Evolutionary conservation across 139 green algal genomes (phyloP).

Genomic region (Axilococcus clingmanii): DNA sequence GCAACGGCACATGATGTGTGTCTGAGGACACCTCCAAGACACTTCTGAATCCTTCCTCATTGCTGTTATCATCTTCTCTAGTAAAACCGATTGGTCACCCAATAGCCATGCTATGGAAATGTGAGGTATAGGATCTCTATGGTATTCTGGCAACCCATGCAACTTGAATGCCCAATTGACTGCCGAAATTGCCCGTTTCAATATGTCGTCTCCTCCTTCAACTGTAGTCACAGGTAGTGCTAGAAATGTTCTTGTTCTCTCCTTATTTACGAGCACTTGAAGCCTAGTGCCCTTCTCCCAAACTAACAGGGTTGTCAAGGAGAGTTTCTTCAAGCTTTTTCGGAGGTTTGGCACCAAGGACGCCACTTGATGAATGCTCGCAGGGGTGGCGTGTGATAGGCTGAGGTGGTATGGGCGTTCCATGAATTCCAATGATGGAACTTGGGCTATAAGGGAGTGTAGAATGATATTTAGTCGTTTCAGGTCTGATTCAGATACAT

Average conservation of each 20-base stretch:
- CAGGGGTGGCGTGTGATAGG: background rate
- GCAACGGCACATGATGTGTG: too few species aligned
- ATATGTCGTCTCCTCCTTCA: background rate
- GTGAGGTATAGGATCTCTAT: conserved; percentile 10
- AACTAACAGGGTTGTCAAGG: background rate
- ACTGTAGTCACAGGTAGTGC: conserved; percentile 4
- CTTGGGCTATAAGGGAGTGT: too few species aligned
- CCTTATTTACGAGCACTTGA: conserved; percentile 33
- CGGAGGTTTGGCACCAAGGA: background rate
- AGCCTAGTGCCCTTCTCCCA: too few species aligned
- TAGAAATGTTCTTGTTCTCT: conserved; percentile 32
- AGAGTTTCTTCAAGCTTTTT: background rate
- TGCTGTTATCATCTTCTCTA: too few species aligned
- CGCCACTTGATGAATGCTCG: background rate
- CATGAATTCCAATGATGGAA: background rate
- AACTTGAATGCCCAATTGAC: conserved; percentile 4
- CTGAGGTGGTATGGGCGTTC: background rate
- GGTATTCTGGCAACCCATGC: conserved; percentile 17
- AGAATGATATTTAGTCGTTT: too few species aligned
- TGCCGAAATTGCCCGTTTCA: background rate
- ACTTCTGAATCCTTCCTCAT: too few species aligned
- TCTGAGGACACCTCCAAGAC: too few species aligned
- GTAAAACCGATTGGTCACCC: too few species aligned
- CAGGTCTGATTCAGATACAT: background rate
- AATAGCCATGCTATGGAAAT: conserved; percentile 22